phyloP scores from a whole-genome alignment of 176 grass and related monocot genomes.

The Aegilops tauschii region DNA sequence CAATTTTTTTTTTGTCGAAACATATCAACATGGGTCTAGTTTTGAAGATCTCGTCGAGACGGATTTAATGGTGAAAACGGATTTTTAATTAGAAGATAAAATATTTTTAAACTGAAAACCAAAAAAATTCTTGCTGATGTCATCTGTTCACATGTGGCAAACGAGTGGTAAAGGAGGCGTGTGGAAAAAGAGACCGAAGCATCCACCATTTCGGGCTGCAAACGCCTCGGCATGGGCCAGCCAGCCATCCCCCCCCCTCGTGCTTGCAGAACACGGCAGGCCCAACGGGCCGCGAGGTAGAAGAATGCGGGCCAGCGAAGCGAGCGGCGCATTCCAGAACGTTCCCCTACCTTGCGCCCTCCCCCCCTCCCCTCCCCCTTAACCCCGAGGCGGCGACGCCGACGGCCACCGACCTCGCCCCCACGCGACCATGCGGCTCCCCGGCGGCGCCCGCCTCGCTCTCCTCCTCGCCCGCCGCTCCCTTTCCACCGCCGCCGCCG shows the following conservation, averaged over 20 bases:
- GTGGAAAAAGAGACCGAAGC: background rate
- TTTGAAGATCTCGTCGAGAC: too few relatives aligned
- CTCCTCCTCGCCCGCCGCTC: constrained; percentile 47
- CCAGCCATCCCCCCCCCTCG: fast-evolving
- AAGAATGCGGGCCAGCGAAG: constrained; percentile 9
- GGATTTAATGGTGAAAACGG: too few relatives aligned
- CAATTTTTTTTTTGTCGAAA: too few relatives aligned
- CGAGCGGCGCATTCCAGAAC: constrained; percentile 32
- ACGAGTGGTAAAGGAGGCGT: too few relatives aligned
- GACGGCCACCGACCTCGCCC: background rate
- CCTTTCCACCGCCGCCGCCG: constrained; percentile 8
- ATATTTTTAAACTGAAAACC: too few relatives aligned
- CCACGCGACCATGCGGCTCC: constrained; percentile 40
- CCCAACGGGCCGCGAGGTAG: background rate
- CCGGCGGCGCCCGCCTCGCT: constrained; percentile 50
- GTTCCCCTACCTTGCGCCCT: background rate
- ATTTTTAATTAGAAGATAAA: too few relatives aligned
- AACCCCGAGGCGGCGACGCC: constrained; percentile 42
- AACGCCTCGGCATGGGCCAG: background rate
- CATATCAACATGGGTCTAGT: too few relatives aligned
- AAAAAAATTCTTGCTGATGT: too few relatives aligned
- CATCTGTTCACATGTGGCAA: too few relatives aligned
- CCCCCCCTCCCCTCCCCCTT: constrained; percentile 1
- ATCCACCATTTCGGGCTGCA: background rate
- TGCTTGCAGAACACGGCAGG: background rate